Conservation (phyloP, 345 rosid genomes). For the Acer negundo region DNA sequence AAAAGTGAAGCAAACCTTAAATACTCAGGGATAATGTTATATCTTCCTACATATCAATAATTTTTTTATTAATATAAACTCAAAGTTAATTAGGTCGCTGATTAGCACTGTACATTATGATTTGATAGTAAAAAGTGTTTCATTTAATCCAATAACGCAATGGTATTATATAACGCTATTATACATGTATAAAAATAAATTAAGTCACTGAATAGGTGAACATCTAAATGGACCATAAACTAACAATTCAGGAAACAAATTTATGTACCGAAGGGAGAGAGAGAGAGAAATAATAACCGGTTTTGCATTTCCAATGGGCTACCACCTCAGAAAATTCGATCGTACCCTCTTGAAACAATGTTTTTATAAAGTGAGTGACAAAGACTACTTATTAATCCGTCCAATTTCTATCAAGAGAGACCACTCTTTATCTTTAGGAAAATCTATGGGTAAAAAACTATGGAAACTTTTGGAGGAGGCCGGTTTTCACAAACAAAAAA, state of each 20-base stretch:
- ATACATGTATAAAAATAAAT: too few relatives aligned
- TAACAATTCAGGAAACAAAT: background rate
- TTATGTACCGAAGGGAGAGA: too few relatives aligned
- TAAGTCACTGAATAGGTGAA: too few relatives aligned
- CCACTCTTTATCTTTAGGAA: background rate
- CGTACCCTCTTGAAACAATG: background rate
- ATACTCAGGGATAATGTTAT: background rate
- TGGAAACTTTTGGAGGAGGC: background rate
- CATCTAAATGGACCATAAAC: background rate
- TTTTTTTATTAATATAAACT: too few relatives aligned
- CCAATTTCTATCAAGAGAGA: background rate
- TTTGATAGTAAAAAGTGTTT: too few relatives aligned
- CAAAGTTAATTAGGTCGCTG: too few relatives aligned
- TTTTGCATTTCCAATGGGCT: constrained; percentile 1
- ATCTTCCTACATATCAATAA: background rate
- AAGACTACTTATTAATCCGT: background rate
- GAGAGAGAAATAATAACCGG: background rate
- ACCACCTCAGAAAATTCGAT: background rate
- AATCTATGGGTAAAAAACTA: background rate
- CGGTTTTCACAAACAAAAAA: background rate
- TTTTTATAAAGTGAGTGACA: background rate
- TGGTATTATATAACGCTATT: too few relatives aligned
- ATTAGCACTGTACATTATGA: too few relatives aligned
- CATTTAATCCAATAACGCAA: too few relatives aligned
- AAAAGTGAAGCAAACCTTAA: constrained; percentile 1